These are phyloP conservation scores for Cyclostephanos invisitatus DNA, from an alignment of 108 stramenopile species.

Conservation along the genomic window DNA sequence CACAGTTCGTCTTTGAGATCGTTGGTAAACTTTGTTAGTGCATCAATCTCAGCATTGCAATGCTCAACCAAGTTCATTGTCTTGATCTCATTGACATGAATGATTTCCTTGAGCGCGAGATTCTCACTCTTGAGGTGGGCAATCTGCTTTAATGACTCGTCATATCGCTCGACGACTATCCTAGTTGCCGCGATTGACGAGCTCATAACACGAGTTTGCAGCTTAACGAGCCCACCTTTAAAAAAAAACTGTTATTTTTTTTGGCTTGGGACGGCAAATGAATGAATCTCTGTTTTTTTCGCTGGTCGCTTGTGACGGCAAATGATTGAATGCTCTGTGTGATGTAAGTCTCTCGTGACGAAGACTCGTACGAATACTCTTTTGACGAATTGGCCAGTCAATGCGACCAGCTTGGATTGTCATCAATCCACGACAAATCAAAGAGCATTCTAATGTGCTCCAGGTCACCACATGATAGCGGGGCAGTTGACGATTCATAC, in stretches of 20 bases:
- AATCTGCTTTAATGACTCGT: conserved; percentile 21
- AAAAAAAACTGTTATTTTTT: no score
- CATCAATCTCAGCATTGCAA: conserved; percentile 26
- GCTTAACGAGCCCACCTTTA: no score
- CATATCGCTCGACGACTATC: conserved; percentile 25
- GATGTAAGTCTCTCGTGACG: not conserved
- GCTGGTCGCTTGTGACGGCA: not conserved
- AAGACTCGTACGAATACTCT: conserved; percentile 6
- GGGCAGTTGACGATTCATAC: not conserved
- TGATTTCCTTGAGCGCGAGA: conserved; percentile 11
- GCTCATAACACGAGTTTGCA: no score
- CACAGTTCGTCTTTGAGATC: conserved; percentile 18
- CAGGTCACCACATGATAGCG: not conserved
- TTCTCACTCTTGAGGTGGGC: conserved; percentile 20
- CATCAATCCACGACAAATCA: conserved; percentile 3
- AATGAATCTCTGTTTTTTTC: no score
- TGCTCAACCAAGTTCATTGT: conserved; percentile 12
- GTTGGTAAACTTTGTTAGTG: conserved; percentile 1
- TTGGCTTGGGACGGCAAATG: not conserved
- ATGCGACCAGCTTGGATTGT: not conserved
- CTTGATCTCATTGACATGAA: conserved; percentile 25
- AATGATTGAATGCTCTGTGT: not conserved
- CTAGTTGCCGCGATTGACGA: conserved; percentile 1
- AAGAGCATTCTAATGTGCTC: not conserved
- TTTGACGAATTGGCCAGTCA: conserved; percentile 1